A percentile compares a stretch with the other conserved stretches of the same genome.
These are phyloP conservation scores for Coemansia javaensis DNA, from an alignment of 192 early-diverging fungal genomes.

Conservation along the genomic window DNA sequence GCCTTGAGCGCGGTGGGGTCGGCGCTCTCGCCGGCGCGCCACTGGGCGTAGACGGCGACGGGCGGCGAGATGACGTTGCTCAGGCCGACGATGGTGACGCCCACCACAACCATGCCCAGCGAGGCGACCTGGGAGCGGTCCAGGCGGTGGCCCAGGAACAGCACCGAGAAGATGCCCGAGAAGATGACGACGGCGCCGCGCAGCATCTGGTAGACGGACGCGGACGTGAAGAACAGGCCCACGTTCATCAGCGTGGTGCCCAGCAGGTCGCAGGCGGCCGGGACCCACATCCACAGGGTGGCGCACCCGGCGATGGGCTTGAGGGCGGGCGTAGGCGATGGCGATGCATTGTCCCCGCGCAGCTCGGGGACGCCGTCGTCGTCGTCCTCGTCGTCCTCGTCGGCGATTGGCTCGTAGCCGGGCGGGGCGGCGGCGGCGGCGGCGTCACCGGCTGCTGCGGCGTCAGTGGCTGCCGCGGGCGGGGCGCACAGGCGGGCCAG, in stretches of 20 bases:
- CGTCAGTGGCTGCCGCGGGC: too few species aligned
- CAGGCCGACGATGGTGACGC: conserved; percentile 87
- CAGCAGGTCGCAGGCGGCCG: conserved; percentile 67
- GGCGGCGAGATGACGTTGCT: conserved; percentile 55
- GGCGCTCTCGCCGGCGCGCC: conserved; percentile 16
- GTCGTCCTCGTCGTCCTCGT: not conserved
- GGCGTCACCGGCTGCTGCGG: too few species aligned
- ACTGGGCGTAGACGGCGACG: conserved; percentile 11
- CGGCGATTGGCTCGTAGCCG: conserved; percentile 34
- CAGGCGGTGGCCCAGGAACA: conserved; percentile 79
- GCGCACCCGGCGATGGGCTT: conserved; percentile 53
- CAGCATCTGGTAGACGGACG: conserved; percentile 94
- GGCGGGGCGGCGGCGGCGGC: conserved; percentile 11
- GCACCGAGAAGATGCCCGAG: conserved; percentile 80
- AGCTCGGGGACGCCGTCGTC: too few species aligned
- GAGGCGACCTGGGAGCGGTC: conserved; percentile 78
- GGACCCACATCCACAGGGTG: conserved; percentile 60
- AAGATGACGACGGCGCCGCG: conserved; percentile 95
- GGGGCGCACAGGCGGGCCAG: conserved; percentile 34
- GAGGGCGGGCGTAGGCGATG: not conserved
- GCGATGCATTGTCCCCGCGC: too few species aligned
- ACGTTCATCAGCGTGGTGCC: conserved; percentile 92
- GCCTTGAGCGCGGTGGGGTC: conserved; percentile 51
- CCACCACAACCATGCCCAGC: conserved; percentile 72
- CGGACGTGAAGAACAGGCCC: conserved; percentile 86